These are phyloP conservation scores for Colletotrichum lentis DNA, from an alignment of 2,329 filamentous ascomycete genomes.

Conservation along the genomic window DNA sequence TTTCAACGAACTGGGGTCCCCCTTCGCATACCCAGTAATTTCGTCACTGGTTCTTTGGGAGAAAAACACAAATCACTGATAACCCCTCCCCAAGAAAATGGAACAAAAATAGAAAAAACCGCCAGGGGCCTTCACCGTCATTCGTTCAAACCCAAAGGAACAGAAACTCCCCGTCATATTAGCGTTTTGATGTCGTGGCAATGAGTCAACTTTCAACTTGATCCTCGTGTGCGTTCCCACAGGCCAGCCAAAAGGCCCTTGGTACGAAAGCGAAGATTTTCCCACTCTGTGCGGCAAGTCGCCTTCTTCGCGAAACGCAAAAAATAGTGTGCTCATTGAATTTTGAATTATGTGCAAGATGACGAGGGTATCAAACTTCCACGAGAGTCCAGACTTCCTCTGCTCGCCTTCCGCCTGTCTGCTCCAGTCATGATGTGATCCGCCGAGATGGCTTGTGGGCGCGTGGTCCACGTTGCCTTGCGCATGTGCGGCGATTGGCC, in stretches of 20 bases:
- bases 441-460: constrained; percentile 9
- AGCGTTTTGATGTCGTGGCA: constrained; percentile 22
- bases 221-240: background rate
- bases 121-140: constrained; percentile 30
- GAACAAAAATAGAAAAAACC: too few relatives aligned
- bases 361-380: constrained; percentile 31
- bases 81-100: background rate
- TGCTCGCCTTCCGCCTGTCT: background rate
- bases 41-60: background rate
- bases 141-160: background rate
- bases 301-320: background rate
- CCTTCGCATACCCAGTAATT: background rate
- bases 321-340: constrained; percentile 2
- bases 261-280: background rate
- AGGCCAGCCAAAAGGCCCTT: background rate
- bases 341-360: constrained; percentile 17
- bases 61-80: background rate
- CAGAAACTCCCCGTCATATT: background rate
- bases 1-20: background rate
- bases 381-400: constrained; percentile 17
- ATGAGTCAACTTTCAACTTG: constrained; percentile 14
- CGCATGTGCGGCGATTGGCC: constrained; percentile 20
- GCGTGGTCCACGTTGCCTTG: constrained; percentile 27
- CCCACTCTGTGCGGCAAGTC: background rate
- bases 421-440: constrained; percentile 23